Evolutionary conservation across 495 filamentous ascomycete species (phyloP).

Genomic region (Penicillium macrosclerotiorum): DNA sequence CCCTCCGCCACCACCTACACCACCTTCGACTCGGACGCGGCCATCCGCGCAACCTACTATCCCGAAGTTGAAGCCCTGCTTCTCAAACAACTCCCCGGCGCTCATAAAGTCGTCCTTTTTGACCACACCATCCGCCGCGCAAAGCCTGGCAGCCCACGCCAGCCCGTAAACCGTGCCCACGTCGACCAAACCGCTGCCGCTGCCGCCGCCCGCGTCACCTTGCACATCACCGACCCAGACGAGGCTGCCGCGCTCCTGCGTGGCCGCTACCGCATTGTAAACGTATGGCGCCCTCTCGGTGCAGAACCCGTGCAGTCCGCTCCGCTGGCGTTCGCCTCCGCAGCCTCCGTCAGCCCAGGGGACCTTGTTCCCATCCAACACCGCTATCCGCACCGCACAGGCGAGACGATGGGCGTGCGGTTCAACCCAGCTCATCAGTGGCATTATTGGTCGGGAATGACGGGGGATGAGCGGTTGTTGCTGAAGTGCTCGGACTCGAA

Average conservation of each 20-base stretch:
- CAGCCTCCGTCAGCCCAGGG: slow-evolving; percentile 46
- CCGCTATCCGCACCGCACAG: slow-evolving; percentile 67
- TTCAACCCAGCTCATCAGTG: slow-evolving; percentile 61
- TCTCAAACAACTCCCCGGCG: slow-evolving; percentile 57
- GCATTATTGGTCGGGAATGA: slow-evolving; percentile 80
- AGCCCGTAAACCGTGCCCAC: slow-evolving; percentile 70
- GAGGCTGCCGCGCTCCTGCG: slow-evolving; percentile 57
- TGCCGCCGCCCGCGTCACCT: slow-evolving; percentile 59
- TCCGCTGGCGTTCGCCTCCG: slow-evolving; percentile 72
- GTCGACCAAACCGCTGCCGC: slow-evolving; percentile 78
- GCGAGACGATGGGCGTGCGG: slow-evolving; percentile 73
- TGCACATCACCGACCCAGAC: slow-evolving; percentile 56
- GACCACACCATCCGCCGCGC: slow-evolving; percentile 85
- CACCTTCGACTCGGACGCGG: slow-evolving; percentile 62
- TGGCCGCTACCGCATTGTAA: slow-evolving; percentile 75
- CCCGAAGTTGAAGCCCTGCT: slow-evolving; percentile 73
- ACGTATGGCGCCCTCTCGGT: slow-evolving; percentile 79
- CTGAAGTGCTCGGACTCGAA: slow-evolving; percentile 75
- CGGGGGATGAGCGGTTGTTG: slow-evolving; percentile 67
- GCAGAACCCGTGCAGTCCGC: slow-evolving; percentile 63
- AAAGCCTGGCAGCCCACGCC: slow-evolving; percentile 47
- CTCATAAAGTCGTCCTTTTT: slow-evolving; percentile 68
- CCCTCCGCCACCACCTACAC: slow-evolving; percentile 48
- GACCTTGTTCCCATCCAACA: slow-evolving; percentile 74
- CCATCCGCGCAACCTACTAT: slow-evolving; percentile 72